Conservation (phyloP, 495 filamentous ascomycete species). For the Choiromyces venosus region DNA sequence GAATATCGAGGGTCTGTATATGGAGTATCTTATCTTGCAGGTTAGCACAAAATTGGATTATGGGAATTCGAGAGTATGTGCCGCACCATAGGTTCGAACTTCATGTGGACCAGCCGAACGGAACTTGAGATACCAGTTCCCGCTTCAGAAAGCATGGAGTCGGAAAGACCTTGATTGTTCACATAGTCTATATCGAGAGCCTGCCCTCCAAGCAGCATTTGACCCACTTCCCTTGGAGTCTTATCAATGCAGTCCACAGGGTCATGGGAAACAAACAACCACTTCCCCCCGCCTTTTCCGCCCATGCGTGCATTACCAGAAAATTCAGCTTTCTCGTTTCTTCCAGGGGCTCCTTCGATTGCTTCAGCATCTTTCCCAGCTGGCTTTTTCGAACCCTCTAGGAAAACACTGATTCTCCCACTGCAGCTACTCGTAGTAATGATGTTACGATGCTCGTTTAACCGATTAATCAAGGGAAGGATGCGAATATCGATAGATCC, state of each 20-base stretch:
- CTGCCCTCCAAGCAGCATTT: slow-evolving; percentile 27
- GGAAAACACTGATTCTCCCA: slow-evolving; percentile 75
- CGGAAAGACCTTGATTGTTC: neutral
- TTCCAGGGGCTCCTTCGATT: neutral
- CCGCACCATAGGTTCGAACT: slow-evolving; percentile 89
- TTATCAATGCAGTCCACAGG: slow-evolving; percentile 48
- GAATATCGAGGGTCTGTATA: slow-evolving; percentile 64
- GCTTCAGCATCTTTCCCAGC: slow-evolving; percentile 10
- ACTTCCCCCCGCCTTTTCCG: slow-evolving; percentile 76
- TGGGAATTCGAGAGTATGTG: neutral
- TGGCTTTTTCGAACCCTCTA: slow-evolving; percentile 62
- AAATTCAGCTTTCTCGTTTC: neutral
- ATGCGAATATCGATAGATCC: slow-evolving; percentile 75
- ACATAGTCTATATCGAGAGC: neutral
- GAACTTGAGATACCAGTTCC: slow-evolving; percentile 16
- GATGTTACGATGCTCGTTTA: slow-evolving; percentile 63
- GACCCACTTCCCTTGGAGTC: slow-evolving; percentile 24
- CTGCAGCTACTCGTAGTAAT: slow-evolving; percentile 91
- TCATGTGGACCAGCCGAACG: slow-evolving; percentile 70
- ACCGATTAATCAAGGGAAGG: slow-evolving; percentile 63
- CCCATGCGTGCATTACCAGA: slow-evolving; percentile 51
- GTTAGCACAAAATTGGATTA: slow-evolving; percentile 17
- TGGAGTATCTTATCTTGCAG: slow-evolving; percentile 67
- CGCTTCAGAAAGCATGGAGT: neutral
- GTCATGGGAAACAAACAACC: slow-evolving; percentile 84